These are phyloP conservation scores for Triangularia setosa DNA, from an alignment of 2,329 filamentous ascomycete species.

Conservation along the genomic window DNA sequence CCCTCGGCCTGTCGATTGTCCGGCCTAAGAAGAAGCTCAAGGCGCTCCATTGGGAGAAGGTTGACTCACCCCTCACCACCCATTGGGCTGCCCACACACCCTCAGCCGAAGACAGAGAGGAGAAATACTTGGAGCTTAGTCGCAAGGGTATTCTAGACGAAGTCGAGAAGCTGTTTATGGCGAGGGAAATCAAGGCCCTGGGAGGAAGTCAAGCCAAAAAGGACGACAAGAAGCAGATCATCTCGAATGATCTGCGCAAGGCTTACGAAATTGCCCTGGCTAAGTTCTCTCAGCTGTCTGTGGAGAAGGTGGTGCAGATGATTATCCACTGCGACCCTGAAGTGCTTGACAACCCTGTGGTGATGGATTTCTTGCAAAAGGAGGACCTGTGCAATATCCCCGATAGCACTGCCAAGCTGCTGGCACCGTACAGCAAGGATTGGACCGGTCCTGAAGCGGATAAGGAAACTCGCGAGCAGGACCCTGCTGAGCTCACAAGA, in stretches of 20 bases:
- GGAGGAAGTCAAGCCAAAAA: conserved; percentile 70
- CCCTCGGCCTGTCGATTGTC: conserved; percentile 71
- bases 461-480: conserved; percentile 74
- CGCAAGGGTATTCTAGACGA: conserved; percentile 95
- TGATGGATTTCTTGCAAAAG: conserved; percentile 95
- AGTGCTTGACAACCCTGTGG: conserved; percentile 80
- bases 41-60: conserved; percentile 98
- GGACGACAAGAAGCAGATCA: conserved; percentile 96
- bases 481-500: conserved; percentile 81
- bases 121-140: conserved; percentile 91
- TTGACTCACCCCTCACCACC: conserved; percentile 85
- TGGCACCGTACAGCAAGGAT: conserved; percentile 94
- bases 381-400: conserved; percentile 90
- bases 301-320: conserved; percentile 84
- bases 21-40: conserved; percentile 99
- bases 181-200: conserved; percentile 90
- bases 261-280: conserved; percentile 87
- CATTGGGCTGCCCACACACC: conserved; percentile 87
- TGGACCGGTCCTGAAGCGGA: conserved; percentile 86
- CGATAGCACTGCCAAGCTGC: conserved; percentile 82
- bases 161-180: conserved; percentile 95
- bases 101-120: conserved; percentile 84
- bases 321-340: conserved; percentile 93
- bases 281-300: conserved; percentile 81
- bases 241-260: conserved; percentile 84